Percentiles rank a stretch among this genome's conserved stretches.
These are phyloP conservation scores for Austroboletus sp. DNA, from an alignment of 1,284 basidiomycete species.

Conservation along the genomic window DNA sequence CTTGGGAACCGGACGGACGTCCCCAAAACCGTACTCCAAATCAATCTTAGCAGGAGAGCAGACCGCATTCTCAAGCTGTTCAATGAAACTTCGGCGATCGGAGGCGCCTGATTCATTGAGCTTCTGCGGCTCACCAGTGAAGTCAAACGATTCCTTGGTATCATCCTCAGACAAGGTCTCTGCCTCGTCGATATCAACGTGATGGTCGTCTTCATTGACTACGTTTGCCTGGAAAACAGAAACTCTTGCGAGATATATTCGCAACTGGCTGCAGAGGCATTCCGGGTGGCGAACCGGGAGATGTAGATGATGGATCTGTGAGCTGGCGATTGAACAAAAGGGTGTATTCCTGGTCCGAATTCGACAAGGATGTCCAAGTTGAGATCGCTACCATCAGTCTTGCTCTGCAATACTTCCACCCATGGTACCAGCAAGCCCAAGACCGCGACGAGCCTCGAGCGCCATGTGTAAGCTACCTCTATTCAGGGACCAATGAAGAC, in stretches of 20 bases:
- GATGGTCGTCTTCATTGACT: slow-evolving; percentile 42
- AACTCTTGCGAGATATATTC: slow-evolving; percentile 17
- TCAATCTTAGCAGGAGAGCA: slow-evolving; percentile 63
- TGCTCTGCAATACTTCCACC: slow-evolving; percentile 43
- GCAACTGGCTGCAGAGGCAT: slow-evolving; percentile 34
- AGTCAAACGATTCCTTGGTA: slow-evolving; percentile 78
- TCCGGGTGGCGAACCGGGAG: slow-evolving; percentile 40
- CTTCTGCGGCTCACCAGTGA: slow-evolving; percentile 69
- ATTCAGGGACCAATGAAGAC: slow-evolving; percentile 33
- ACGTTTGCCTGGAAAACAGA: slow-evolving; percentile 44
- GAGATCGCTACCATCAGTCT: slow-evolving; percentile 49
- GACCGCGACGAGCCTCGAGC: slow-evolving; percentile 44
- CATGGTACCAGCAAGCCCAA: slow-evolving; percentile 62
- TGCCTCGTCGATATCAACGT: slow-evolving; percentile 44
- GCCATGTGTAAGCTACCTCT: slow-evolving; percentile 38
- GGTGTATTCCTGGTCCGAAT: slow-evolving; percentile 42
- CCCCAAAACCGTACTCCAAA: slow-evolving; percentile 43
- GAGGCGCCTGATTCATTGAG: slow-evolving; percentile 65
- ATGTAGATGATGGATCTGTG: slow-evolving; percentile 22
- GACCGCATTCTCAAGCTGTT: slow-evolving; percentile 74
- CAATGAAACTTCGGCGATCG: slow-evolving; percentile 70
- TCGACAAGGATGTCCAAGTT: slow-evolving; percentile 68
- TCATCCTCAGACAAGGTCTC: slow-evolving; percentile 44
- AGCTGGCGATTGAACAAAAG: slow-evolving; percentile 34
- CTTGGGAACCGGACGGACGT: slow-evolving; percentile 40